These are phyloP conservation scores for Ustilago trichophora DNA, from an alignment of 1,284 basidiomycete species.

Conservation along the genomic window DNA sequence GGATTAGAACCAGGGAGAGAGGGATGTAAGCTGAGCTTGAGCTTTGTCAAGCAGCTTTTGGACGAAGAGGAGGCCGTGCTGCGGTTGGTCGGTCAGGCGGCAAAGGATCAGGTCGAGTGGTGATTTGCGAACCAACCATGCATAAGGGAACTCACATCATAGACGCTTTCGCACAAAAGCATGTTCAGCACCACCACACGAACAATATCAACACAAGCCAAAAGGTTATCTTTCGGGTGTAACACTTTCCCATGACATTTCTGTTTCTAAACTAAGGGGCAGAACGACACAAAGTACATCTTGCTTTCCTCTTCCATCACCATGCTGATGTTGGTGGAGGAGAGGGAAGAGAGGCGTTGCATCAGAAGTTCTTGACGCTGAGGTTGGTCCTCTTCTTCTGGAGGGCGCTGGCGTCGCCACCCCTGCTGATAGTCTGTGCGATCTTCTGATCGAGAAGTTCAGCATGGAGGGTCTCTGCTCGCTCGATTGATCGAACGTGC, in stretches of 20 bases:
- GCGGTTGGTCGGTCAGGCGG: constrained; percentile 19
- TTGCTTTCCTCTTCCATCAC: no score
- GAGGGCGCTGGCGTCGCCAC: constrained; percentile 43
- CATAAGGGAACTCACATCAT: no score
- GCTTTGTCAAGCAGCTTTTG: constrained; percentile 36
- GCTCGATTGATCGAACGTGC: constrained; percentile 32
- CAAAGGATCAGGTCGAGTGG: constrained; percentile 38
- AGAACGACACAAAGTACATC: no score
- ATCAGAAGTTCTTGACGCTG: constrained; percentile 46
- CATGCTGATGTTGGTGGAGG: no score
- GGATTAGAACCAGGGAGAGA: no score
- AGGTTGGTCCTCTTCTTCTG: constrained; percentile 48
- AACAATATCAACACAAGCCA: no score
- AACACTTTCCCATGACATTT: constrained; percentile 7
- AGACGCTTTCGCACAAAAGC: no score
- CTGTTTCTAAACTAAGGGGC: no score
- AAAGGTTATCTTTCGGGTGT: no score
- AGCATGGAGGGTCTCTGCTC: constrained; percentile 43
- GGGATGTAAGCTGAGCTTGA: constrained; percentile 11
- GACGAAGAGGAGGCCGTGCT: constrained; percentile 42
- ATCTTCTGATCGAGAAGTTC: constrained; percentile 54
- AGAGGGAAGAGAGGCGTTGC: not conserved
- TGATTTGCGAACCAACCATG: no score
- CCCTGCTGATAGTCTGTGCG: constrained; percentile 38
- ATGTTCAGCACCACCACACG: no score